Percentiles rank a stretch among this genome's conserved stretches.
phyloP scores from a whole-genome alignment of 345 rosid genomes.

The Cardamine occulta region DNA sequence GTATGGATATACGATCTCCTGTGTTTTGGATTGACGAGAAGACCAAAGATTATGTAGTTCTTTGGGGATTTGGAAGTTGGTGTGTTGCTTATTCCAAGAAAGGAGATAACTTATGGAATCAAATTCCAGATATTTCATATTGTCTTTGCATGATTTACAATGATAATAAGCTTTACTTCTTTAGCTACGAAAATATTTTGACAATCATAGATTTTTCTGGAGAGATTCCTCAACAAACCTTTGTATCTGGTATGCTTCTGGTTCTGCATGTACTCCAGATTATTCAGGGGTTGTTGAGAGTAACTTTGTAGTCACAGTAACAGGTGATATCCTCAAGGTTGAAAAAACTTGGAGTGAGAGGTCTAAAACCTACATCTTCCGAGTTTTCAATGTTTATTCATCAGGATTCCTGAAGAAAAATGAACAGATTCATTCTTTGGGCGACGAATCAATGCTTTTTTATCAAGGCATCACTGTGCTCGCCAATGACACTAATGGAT shows the following conservation, averaged over 20 bases:
- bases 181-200: too few relatives aligned
- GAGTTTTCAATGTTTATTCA: too few relatives aligned
- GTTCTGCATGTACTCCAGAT: too few relatives aligned
- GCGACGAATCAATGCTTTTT: not conserved
- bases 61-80: not conserved
- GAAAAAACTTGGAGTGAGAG: too few relatives aligned
- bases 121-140: not conserved
- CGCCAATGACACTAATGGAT: not conserved
- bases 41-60: not conserved
- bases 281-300: too few relatives aligned
- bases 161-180: not conserved
- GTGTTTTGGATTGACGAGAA: conserved; percentile 2
- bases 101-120: not conserved
- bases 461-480: conserved; percentile 2
- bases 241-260: too few relatives aligned
- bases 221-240: too few relatives aligned
- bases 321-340: too few relatives aligned
- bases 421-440: not conserved
- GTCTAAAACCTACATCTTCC: too few relatives aligned
- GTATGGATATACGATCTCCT: not conserved
- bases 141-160: not conserved
- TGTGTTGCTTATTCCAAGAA: not conserved
- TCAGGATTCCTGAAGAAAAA: too few relatives aligned
- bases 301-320: too few relatives aligned
- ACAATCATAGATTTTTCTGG: too few relatives aligned